phyloP scores from a whole-genome alignment of 768 basidiomycete genomes.

The Hericium coralloides region DNA sequence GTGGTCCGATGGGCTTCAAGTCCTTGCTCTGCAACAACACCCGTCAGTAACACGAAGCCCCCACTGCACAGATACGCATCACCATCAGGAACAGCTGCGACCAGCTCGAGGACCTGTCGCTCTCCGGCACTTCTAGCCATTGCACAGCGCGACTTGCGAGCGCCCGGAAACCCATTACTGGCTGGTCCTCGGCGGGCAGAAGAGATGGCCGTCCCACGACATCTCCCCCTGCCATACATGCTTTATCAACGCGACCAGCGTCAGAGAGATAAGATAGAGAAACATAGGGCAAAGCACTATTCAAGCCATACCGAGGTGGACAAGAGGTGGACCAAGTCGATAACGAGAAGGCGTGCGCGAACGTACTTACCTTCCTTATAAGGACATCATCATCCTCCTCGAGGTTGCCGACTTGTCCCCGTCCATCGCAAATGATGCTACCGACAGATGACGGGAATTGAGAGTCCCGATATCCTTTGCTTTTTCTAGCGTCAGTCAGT shows the following conservation, averaged over 20 bases:
- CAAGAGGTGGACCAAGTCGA: too few relatives aligned
- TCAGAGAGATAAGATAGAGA: neutral
- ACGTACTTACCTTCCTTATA: neutral
- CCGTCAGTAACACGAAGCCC: neutral
- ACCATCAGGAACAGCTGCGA: constrained; percentile 5
- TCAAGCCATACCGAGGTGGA: neutral
- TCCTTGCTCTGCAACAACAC: constrained; percentile 51
- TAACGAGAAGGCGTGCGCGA: neutral
- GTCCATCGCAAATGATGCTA: neutral
- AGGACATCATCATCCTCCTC: neutral
- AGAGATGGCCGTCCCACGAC: too few relatives aligned
- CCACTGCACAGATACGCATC: neutral
- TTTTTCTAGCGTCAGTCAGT: too few relatives aligned
- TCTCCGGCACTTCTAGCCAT: neutral
- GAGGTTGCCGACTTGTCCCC: neutral
- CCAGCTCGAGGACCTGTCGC: constrained; percentile 1
- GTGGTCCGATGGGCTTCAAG: constrained; percentile 53
- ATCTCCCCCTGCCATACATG: neutral
- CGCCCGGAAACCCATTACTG: too few relatives aligned
- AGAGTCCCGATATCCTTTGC: too few relatives aligned
- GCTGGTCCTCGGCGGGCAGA: too few relatives aligned
- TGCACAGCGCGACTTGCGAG: neutral
- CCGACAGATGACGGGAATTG: too few relatives aligned
- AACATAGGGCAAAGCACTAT: too few relatives aligned
- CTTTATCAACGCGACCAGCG: neutral